These are phyloP conservation scores for Calocera viscosa DNA, from an alignment of 768 basidiomycete species.

Conservation along the genomic window DNA sequence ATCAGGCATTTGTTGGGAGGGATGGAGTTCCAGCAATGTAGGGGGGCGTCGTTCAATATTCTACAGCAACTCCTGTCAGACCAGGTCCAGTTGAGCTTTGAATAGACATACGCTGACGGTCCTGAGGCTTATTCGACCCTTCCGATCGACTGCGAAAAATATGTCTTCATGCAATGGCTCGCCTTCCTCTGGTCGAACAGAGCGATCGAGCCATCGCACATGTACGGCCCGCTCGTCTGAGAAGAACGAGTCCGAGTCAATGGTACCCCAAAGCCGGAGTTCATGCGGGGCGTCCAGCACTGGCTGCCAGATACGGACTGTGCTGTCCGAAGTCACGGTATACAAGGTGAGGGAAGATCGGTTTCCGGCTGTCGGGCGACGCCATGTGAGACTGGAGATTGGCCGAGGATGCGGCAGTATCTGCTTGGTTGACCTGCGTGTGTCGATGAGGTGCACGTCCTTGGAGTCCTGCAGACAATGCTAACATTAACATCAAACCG, in stretches of 20 bases:
- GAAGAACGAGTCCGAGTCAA: constrained; percentile 58
- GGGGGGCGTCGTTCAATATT: constrained; percentile 85
- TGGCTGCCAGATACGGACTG: constrained; percentile 72
- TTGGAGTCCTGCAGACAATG: constrained; percentile 41
- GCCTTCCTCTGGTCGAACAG: constrained; percentile 16
- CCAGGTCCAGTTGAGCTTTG: neutral
- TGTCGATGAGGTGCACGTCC: constrained; percentile 53
- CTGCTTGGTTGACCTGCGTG: constrained; percentile 60
- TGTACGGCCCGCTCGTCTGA: neutral
- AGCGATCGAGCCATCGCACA: neutral
- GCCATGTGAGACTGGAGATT: constrained; percentile 58
- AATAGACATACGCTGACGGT: constrained; percentile 19
- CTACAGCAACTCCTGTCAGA: constrained; percentile 30
- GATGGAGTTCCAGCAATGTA: constrained; percentile 18
- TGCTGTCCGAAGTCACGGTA: constrained; percentile 71
- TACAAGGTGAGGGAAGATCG: constrained; percentile 61
- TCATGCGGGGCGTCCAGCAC: constrained; percentile 75
- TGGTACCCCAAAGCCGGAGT: constrained; percentile 69
- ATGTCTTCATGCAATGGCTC: constrained; percentile 21
- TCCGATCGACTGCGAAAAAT: constrained; percentile 20
- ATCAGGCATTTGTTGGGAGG: constrained; percentile 14
- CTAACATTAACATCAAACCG: neutral
- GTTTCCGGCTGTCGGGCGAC: constrained; percentile 49
- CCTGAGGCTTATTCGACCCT: constrained; percentile 19
- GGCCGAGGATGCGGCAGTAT: constrained; percentile 60